Base-by-base conservation (phyloP, 352 stramenopile species). In the Blastocystis hominis region DNA sequence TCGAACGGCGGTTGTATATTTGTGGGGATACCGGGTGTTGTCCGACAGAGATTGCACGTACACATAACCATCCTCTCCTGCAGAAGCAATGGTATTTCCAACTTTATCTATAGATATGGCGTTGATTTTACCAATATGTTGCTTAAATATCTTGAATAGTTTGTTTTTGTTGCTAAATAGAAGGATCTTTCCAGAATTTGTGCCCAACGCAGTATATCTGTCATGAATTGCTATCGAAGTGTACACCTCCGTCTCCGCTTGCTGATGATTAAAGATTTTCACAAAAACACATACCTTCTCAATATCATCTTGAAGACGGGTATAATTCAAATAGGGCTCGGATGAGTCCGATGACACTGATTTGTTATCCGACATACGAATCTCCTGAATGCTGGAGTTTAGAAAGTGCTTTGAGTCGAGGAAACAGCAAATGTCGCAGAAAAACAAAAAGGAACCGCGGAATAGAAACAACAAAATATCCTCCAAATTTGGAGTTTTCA, bases 1-100 rank as follows among this genome's bases (percentile, higher is more conserved):
- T 7, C 70, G 70, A 61, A 80, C 50, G 24, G 70, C 70, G 10
- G 40, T 80, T 66, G 30, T 56, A 64, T 80, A 80, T 36, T 80
- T 80, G 54, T 80, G 70, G 3, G 30, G 54, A 64, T 64, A 46
- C 30, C 70, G 70, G 38, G 9, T 80, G 70, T 62, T 56, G 17
- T 80, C 70, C 24, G 70, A 80, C 7, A 80, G 44, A 20, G 40
- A 50, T 20, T 63, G 47, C 40, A 62, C 47, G n/a, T 80, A 80
- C 17, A 80, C 70, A 64, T 64, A 80, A 36, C 70, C 70, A 47
- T 80, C 70, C 44, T 80, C 70, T 64, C 70, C 70, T n/a, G 70
- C 70, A 24, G 70, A 44, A 63, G 70, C 70, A 61, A 80, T 63
- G 17, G 70, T 80, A 30, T 80, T 47, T 66, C 70, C 70, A 59